Percentiles rank a stretch among this genome's conserved stretches.
phyloP scores from a whole-genome alignment of 202 grass and related monocot genomes.

The Carex arenaria region DNA sequence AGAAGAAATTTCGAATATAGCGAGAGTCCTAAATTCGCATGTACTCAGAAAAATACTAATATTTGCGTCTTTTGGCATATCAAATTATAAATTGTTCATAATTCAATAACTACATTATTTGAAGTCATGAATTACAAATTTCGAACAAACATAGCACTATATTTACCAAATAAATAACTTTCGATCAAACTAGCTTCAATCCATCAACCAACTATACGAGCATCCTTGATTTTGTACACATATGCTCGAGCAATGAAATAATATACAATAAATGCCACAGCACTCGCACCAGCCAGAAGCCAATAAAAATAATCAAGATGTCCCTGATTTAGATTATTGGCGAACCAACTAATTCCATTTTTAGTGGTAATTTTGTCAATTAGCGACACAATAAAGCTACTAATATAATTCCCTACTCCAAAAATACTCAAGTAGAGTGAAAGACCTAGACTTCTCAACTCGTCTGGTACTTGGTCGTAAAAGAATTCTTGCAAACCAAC shows the following conservation, averaged over 20 bases:
- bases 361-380: slow-evolving; percentile 31
- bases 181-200: background rate
- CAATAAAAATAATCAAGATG: slow-evolving; percentile 68
- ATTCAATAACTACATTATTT: background rate
- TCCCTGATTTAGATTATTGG: slow-evolving; percentile 43
- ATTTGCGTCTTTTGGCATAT: background rate
- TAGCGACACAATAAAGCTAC: slow-evolving; percentile 34
- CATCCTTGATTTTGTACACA: slow-evolving; percentile 22
- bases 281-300: slow-evolving; percentile 33
- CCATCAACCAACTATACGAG: slow-evolving; percentile 4
- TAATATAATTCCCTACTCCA: slow-evolving; percentile 42
- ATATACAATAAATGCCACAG: slow-evolving; percentile 19
- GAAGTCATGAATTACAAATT: background rate
- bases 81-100: background rate
- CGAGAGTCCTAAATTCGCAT: background rate
- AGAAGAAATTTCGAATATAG: background rate
- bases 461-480: slow-evolving; percentile 54
- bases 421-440: slow-evolving; percentile 42
- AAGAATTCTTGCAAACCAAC: slow-evolving; percentile 63
- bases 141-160: background rate
- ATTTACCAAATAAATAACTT: background rate
- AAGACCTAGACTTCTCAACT: slow-evolving; percentile 49
- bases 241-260: slow-evolving; percentile 29
- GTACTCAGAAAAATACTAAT: background rate
- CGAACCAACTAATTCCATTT: slow-evolving; percentile 41